Evolutionary conservation across 441 rosid species (phyloP), one percentile per base, ranked within the genome.

Genomic region (Eruca vesicaria): DNA sequence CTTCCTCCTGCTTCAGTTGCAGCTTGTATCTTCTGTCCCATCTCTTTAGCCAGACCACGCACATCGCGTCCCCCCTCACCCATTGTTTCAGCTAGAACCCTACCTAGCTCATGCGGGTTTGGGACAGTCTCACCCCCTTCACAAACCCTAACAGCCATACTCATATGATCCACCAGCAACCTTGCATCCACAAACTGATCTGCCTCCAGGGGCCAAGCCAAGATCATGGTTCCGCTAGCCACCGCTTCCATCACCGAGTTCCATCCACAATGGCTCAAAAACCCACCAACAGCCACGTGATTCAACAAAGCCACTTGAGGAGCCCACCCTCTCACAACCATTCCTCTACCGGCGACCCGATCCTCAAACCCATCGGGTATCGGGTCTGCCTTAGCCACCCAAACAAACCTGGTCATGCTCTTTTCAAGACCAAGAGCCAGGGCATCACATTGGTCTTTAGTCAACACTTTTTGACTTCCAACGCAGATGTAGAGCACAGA

Each of bases 231-330:
- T 11, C 58, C 59, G n/a, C 59, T 53, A 9, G 29, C n/a, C 29
- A 21, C n/a, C 3, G 59, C 59, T 21, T 53, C 59, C 59, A 53
- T 5, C 29, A 53, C 59, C 59, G 59, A 53, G 59, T 53, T 53
- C 59, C 59, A 53, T 53, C 59, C 59, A 53, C 59, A 53, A 53
- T 53, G 59, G 59, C 59, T 53, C 29, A 53, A 53, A 53, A 53
- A 53, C n/a, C 59, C 59, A 3, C 59, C 59, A 53, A 53, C 59
- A 7, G 59, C 59, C 29, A 53, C n/a, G 59, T 53, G 59, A 53
- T 29, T 53, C 59, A 53, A 53, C 59, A 53, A 28, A 53, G 29
- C 59, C 59, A 53, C 59, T 1, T 53, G 59, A 20, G 59, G 59
- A 20, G 59, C 59, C 59, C 59, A 53, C 59, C 59, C 59, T 53